Evolutionary conservation across 2,329 filamentous ascomycete species (phyloP), one percentile per base, ranked within the genome.

Genomic region (Alternaria consortialis): DNA sequence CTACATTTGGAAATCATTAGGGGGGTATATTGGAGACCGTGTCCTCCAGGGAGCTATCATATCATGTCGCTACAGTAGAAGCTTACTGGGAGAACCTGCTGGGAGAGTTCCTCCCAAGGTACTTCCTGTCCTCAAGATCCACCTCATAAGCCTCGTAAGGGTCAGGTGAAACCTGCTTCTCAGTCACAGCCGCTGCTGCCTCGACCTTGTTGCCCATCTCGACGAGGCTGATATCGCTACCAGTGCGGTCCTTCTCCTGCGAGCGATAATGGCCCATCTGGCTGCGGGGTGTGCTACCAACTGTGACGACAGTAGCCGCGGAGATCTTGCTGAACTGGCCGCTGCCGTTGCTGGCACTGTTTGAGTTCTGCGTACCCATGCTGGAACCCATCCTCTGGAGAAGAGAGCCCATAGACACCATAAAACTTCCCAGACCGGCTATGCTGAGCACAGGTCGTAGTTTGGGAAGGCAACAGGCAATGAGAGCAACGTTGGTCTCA

Each of bases 271-370:
- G 36, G 6, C 42, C 31, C 6, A 20, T 11, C n/a, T 36, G 39
- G 25, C 31, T 17, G 2, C 20, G 48, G 4, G 55, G 40, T 9
- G 31, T 23, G 25, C 55, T 53, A 37, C 39, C 39, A 44, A 46
- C 31, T 11, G 55, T 53, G 27, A 40, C 34, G 3, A 34, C 15
- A 12, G 46, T 50, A 29, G 54, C 54, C 5, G 37, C 54, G 9
- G 56, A 48, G n/a, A 59, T 50, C 40, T 54, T 55, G 43, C 56
- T 59, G 40, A 59, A 54, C 56, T 59, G 25, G 11, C 56, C 43
- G 15, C 20, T 40, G 27, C 51, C 31, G 12, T 42, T 55, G 51
- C 29, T 40, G 2, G 34, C 25, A 36, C 29, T 48, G 15, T 47
- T 40, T 11, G 56, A 46, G 31, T 42, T 48, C 42, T 55, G 51